Base-by-base conservation (phyloP, 306 rosid genomes). In the Pachyrhizus erosus region DNA sequence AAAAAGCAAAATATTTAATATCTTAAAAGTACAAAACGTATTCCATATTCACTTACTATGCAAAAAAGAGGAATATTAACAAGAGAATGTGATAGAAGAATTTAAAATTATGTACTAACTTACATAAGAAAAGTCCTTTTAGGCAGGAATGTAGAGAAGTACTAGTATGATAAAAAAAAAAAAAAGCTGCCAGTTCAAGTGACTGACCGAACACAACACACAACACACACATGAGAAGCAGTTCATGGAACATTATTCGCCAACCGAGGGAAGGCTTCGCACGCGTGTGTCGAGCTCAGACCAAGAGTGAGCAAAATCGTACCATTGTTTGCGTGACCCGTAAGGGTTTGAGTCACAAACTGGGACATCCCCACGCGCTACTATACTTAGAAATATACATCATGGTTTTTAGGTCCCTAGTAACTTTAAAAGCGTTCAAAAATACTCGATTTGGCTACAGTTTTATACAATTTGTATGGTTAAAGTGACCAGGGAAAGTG, bases 201-300 rank as follows among this genome's bases (percentile, higher is more conserved):
- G 21, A 34, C 6, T 5, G 70, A 66, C 54, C 3, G 57, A 37
- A 37, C 3, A 46, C n/a, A n/a, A n/a, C n/a, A n/a, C n/a, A n/a
- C n/a, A 18, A 66, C 70, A 64, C 74, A 67, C 73, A 71, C 49
- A 62, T 55, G 75, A 40, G 87, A 58, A 76, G 54, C 24, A 65
- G 72, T 39, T 23, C 57, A 37, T 21, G 61, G 7, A 70, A 31
- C 37, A 80, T 18, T 40, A 21, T 75, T 78, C 84, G 70, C 77
- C 83, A 85, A 84, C 62, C 76, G 89, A 86, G 77, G 77, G 75
- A 55, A 14, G 65, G 12, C 75, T 69, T 77, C 37, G 78, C 91
- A 80, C 83, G 90, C 87, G 68, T 76, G 61, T 78, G 48, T 81
- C 24, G 49, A 81, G 48, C 23, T 54, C 9, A 72, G 84, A 60